A percentile compares a stretch with the other conserved stretches of the same genome.
These are phyloP conservation scores for Kwoniella pini DNA, from an alignment of 768 basidiomycete species.

Conservation along the genomic window DNA sequence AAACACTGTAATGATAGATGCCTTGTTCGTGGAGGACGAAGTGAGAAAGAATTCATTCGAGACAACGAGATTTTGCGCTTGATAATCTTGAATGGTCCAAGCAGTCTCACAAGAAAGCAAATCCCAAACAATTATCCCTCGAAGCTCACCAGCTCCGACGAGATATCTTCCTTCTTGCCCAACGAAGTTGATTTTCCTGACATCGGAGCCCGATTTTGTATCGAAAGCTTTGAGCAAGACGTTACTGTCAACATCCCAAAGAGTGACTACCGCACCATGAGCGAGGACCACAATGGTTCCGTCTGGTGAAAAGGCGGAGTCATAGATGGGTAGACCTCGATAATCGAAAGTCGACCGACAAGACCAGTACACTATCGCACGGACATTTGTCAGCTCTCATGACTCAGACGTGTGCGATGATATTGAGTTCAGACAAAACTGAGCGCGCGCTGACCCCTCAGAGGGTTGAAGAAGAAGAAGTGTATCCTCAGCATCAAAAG, in stretches of 20 bases:
- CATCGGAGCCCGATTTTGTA: constrained; percentile 61
- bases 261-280: constrained; percentile 65
- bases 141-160: constrained; percentile 55
- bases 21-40: not conserved
- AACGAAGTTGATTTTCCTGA: constrained; percentile 63
- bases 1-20: constrained; percentile 11
- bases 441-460: constrained; percentile 33
- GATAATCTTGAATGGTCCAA: constrained; percentile 7
- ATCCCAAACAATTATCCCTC: constrained; percentile 54
- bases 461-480: constrained; percentile 53
- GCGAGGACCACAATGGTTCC: constrained; percentile 78
- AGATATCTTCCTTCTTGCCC: constrained; percentile 73
- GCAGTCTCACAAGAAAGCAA: constrained; percentile 53
- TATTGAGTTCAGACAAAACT: not conserved
- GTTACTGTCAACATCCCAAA: constrained; percentile 73
- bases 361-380: constrained; percentile 70
- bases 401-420: no score
- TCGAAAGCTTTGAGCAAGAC: constrained; percentile 63
- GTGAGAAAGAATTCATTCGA: constrained; percentile 12
- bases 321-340: constrained; percentile 66
- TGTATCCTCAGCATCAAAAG: constrained; percentile 47
- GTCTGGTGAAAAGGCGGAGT: constrained; percentile 76
- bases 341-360: constrained; percentile 70
- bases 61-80: not conserved
- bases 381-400: constrained; percentile 1